These are phyloP conservation scores for Hypoxylon sp. DNA, from an alignment of 2,329 filamentous ascomycete genomes.

Conservation along the genomic window DNA sequence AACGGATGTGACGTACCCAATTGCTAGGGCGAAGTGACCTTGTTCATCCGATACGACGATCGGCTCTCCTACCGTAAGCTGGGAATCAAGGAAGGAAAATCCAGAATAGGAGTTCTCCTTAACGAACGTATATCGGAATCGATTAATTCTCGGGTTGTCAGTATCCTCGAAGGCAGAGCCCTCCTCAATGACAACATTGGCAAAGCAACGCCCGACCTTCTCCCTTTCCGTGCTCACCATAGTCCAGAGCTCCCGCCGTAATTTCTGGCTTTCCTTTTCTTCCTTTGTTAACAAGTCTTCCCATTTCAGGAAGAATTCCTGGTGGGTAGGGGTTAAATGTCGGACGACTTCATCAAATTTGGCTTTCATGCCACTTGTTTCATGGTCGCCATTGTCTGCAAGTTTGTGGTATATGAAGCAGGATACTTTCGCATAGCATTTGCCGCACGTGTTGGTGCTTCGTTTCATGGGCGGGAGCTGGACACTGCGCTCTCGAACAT, in stretches of 20 bases:
- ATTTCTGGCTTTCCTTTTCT: constrained; percentile 89
- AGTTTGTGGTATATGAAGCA: constrained; percentile 97
- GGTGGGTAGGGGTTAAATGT: constrained; percentile 81
- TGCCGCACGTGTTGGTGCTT: constrained; percentile 83
- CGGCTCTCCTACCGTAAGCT: constrained; percentile 88
- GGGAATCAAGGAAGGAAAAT: constrained; percentile 92
- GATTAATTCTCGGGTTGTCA: constrained; percentile 86
- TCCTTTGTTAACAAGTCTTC: constrained; percentile 93
- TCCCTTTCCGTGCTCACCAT: constrained; percentile 93
- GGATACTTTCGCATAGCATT: constrained; percentile 89
- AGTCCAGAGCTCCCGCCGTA: constrained; percentile 93
- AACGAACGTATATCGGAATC: constrained; percentile 87
- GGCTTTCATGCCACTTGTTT: constrained; percentile 83
- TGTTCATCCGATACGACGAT: constrained; percentile 97
- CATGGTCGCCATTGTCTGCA: constrained; percentile 84
- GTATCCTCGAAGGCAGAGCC: constrained; percentile 79
- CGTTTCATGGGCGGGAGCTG: constrained; percentile 89
- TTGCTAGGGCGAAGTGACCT: constrained; percentile 93
- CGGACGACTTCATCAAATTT: constrained; percentile 86
- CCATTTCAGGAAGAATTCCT: constrained; percentile 94
- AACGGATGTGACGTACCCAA: constrained; percentile 88
- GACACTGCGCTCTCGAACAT: constrained; percentile 82
- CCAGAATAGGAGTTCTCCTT: constrained; percentile 73
- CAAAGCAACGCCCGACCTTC: constrained; percentile 89
- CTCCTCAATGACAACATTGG: constrained; percentile 86